These are phyloP conservation scores for Claviceps sp. DNA, from an alignment of 2,329 filamentous ascomycete genomes.

Conservation along the genomic window DNA sequence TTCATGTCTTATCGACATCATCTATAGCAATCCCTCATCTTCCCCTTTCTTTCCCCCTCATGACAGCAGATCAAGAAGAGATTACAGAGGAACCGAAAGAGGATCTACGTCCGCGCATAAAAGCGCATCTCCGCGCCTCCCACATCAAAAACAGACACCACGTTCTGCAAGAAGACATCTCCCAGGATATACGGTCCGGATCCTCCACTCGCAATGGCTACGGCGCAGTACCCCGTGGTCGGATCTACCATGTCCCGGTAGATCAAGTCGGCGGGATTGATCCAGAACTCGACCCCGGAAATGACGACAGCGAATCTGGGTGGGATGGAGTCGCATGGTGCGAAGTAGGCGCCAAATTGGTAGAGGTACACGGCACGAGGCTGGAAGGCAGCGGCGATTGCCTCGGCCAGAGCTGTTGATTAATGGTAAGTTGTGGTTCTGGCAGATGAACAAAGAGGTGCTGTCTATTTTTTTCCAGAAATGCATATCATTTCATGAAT, in stretches of 20 bases:
- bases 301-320: conserved; percentile 33
- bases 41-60: not conserved
- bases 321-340: conserved; percentile 31
- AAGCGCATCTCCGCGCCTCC: conserved; percentile 33
- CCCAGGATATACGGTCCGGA: conserved; percentile 35
- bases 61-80: not conserved
- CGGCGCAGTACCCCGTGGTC: conserved; percentile 32
- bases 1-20: not conserved
- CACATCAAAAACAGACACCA: conserved; percentile 34
- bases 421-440: not conserved
- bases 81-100: no score
- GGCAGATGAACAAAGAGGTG: not conserved
- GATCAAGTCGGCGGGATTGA: conserved; percentile 36
- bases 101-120: conserved; percentile 16
- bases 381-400: conserved; percentile 32
- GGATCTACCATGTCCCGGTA: conserved; percentile 29
- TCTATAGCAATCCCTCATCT: not conserved
- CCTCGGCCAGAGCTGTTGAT: conserved; percentile 29
- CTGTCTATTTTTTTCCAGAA: no score
- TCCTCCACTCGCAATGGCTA: conserved; percentile 30
- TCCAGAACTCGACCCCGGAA: conserved; percentile 27
- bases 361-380: conserved; percentile 33
- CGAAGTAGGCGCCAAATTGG: conserved; percentile 35
- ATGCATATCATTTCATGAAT: no score
- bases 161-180: conserved; percentile 36